phyloP scores from a whole-genome alignment of 371 early-diverging fungal genomes.

The Zychaea mexicana region DNA sequence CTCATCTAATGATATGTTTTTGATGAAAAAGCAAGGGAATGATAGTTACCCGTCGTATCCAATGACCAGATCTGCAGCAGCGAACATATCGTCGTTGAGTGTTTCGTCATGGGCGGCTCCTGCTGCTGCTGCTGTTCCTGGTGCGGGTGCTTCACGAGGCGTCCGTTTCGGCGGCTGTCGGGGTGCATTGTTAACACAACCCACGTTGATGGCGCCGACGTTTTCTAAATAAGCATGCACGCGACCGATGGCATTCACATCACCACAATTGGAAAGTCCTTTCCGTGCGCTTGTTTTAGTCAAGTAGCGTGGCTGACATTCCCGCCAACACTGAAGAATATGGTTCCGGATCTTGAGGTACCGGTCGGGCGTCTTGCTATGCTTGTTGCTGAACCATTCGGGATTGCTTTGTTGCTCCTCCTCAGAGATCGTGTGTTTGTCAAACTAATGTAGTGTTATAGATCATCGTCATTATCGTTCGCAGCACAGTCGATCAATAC shows the following conservation, averaged over 20 bases:
- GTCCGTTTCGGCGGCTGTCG: constrained; percentile 29
- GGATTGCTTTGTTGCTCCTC: constrained; percentile 64
- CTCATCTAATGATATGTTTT: no score
- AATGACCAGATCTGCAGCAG: constrained; percentile 38
- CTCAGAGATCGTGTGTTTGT: constrained; percentile 43
- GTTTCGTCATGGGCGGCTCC: constrained; percentile 25
- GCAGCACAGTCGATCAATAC: no score
- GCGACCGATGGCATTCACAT: constrained; percentile 90
- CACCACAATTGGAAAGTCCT: constrained; percentile 69
- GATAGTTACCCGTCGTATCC: constrained; percentile 49
- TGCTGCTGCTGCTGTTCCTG: background rate
- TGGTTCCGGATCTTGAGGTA: constrained; percentile 86
- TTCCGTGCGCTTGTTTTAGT: constrained; percentile 65
- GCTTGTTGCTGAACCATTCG: constrained; percentile 78
- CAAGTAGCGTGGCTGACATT: constrained; percentile 66
- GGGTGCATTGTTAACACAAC: constrained; percentile 39
- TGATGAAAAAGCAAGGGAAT: no score
- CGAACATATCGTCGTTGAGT: constrained; percentile 15
- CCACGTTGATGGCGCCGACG: constrained; percentile 80
- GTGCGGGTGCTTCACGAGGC: constrained; percentile 6
- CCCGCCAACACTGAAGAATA: constrained; percentile 77
- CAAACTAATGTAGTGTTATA: background rate
- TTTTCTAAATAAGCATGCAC: constrained; percentile 85
- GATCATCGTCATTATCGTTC: no score
- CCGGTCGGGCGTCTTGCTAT: constrained; percentile 85